Evolutionary conservation across 768 basidiomycete genomes (phyloP), one percentile per base, ranked within the genome.

Genomic region (Hericium coralloides): DNA sequence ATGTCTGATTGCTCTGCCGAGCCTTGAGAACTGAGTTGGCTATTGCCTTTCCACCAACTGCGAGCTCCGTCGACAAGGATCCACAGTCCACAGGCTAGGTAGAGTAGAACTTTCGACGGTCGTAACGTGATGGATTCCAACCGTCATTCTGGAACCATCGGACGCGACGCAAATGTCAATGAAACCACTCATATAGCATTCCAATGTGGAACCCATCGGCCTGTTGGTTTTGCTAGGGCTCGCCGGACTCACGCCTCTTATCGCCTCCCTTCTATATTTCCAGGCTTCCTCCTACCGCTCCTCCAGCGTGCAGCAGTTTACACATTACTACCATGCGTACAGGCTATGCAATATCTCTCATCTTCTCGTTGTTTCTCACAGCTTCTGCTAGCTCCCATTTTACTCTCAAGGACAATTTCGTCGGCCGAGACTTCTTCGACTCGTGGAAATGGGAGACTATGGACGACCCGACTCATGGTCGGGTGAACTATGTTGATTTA

Each of bases 391-490:
- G 56, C 25, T 37, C 55, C n/a, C 15, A 20, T 22, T 56, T 61
- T 49, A 41, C 26, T 37, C 57, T 59, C 15, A 23, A 61, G 43
- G 57, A 63, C 38, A 7, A 54, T 23, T 63, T 57, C 65, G 57
- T 70, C 48, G 77, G 76, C 38, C 8, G 55, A 12, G 70, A 72
- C 63, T 86, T 86, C 64, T 71, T 78, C 57, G 52, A 72, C 18
- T 58, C 57, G 6, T 86, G 77, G 72, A 67, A 63, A 1, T 85
- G 78, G 77, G 73, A 80, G 60, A 76, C 75, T 8, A 54, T 66
- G 25, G 63, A 76, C 56, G 84, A 86, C 64, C 83, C 82, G n/a
- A 86, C 84, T 0, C 79, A 84, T 59, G 84, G 84, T n/a, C 70
- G 79, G 52, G 81, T 83, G 57, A 79, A 84, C 67, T 85, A 82